phyloP scores from a whole-genome alignment of 495 filamentous ascomycete genomes.

The Aspergillus biplanus region DNA sequence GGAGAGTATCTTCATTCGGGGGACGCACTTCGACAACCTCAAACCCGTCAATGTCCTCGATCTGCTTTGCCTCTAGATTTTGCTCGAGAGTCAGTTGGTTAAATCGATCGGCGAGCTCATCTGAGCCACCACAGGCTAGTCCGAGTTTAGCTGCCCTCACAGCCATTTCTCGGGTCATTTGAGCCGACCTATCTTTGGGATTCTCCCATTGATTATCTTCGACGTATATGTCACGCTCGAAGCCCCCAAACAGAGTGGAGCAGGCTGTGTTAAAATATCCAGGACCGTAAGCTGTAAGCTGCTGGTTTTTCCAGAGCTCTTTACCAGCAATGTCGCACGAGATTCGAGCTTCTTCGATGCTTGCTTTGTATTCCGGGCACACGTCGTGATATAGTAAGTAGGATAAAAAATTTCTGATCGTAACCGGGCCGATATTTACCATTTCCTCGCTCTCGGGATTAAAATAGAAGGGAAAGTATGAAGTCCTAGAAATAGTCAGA shows the following conservation, averaged over 20 bases:
- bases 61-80: slow-evolving; percentile 35
- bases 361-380: slow-evolving; percentile 73
- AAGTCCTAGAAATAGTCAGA: slow-evolving; percentile 38
- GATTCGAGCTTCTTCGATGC: slow-evolving; percentile 65
- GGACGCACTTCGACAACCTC: slow-evolving; percentile 56
- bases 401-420: slow-evolving; percentile 85
- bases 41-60: slow-evolving; percentile 55
- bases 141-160: slow-evolving; percentile 48
- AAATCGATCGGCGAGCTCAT: slow-evolving; percentile 41
- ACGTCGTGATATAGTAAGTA: slow-evolving; percentile 85
- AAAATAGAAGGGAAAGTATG: slow-evolving; percentile 49
- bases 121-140: slow-evolving; percentile 44
- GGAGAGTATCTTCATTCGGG: slow-evolving; percentile 39
- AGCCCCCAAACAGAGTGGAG: slow-evolving; percentile 62
- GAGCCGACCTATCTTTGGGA: slow-evolving; percentile 25
- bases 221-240: slow-evolving; percentile 39
- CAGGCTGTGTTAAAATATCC: slow-evolving; percentile 75
- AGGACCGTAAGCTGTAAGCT: slow-evolving; percentile 57
- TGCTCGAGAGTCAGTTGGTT: slow-evolving; percentile 25
- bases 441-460: slow-evolving; percentile 49
- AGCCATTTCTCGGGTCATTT: slow-evolving; percentile 43
- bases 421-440: slow-evolving; percentile 56
- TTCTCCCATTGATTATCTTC: slow-evolving; percentile 31
- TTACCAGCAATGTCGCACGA: slow-evolving; percentile 69
- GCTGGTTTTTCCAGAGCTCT: slow-evolving; percentile 63